phyloP scores from a whole-genome alignment of 768 basidiomycete genomes.

The Rhodotorula sphaerocarpa region DNA sequence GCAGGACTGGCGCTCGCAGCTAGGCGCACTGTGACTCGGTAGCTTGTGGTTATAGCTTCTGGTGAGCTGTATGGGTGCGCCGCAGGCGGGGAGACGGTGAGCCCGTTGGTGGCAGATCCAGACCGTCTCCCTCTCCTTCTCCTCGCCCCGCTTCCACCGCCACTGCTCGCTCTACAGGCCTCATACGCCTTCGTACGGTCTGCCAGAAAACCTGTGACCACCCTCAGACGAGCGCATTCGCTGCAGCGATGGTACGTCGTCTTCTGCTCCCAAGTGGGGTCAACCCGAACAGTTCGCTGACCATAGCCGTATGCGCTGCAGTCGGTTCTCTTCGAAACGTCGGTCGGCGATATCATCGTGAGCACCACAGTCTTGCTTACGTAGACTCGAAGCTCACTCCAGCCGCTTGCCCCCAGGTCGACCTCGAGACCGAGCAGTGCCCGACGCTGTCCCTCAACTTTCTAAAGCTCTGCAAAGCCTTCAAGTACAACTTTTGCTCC shows the following conservation, averaged over 20 bases:
- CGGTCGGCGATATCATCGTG: slow-evolving; percentile 80
- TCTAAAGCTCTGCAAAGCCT: slow-evolving; percentile 91
- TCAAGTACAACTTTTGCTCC: slow-evolving; percentile 92
- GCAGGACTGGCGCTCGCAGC: too few species aligned
- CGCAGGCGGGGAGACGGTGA: too few species aligned
- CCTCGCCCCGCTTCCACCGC: background rate
- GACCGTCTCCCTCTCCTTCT: too few species aligned
- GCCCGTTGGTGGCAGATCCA: too few species aligned
- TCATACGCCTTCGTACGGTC: background rate
- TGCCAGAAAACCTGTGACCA: background rate
- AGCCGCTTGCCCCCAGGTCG: slow-evolving; percentile 49
- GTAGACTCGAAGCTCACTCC: background rate
- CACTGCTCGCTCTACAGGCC: background rate
- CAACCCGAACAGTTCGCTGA: background rate
- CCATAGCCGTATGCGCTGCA: background rate
- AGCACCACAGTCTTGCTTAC: background rate
- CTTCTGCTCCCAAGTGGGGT: background rate
- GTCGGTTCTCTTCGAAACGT: slow-evolving; percentile 96
- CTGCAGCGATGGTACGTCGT: slow-evolving; percentile 1
- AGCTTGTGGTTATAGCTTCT: too few species aligned
- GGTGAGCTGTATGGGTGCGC: too few species aligned
- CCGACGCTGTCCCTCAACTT: slow-evolving; percentile 92
- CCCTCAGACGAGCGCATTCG: background rate
- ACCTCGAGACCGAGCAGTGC: slow-evolving; percentile 81
- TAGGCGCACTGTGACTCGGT: too few species aligned